Conservation (phyloP, 2,329 filamentous ascomycete species). For the Xylariaceae sp. region DNA sequence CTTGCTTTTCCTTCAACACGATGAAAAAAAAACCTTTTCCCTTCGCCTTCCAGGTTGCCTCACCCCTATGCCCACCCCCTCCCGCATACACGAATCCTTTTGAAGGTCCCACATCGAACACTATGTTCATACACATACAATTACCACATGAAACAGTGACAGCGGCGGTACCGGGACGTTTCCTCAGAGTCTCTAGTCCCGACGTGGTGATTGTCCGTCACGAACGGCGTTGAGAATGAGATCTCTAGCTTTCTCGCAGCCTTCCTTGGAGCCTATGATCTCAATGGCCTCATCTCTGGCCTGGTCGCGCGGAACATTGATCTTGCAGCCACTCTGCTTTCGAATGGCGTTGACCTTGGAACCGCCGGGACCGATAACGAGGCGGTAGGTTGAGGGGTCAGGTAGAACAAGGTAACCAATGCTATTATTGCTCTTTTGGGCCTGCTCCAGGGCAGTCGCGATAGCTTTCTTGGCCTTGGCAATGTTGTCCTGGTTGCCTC, state of each 20-base stretch:
- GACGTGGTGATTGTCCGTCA: constrained; percentile 42
- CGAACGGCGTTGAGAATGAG: constrained; percentile 80
- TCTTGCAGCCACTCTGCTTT: constrained; percentile 86
- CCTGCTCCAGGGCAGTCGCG: constrained; percentile 65
- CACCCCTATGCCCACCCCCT: background rate
- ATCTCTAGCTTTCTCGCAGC: constrained; percentile 80
- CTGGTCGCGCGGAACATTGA: constrained; percentile 85
- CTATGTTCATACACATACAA: constrained; percentile 10
- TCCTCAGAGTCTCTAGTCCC: constrained; percentile 26
- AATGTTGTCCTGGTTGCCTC: constrained; percentile 70
- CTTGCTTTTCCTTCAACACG: too few species aligned
- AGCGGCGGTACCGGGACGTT: background rate
- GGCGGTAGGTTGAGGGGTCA: constrained; percentile 82
- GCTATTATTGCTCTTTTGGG: constrained; percentile 60
- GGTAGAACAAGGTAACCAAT: constrained; percentile 86
- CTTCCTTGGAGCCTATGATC: constrained; percentile 72
- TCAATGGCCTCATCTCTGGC: constrained; percentile 76
- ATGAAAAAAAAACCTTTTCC: background rate
- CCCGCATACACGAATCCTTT: background rate
- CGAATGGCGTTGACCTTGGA: constrained; percentile 90
- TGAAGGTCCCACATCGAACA: background rate
- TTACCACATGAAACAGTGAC: background rate
- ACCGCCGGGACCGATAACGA: constrained; percentile 83
- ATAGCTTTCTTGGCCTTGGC: constrained; percentile 75
- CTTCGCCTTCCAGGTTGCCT: background rate